A percentile compares a stretch with the other conserved stretches of the same genome.
Conservation (phyloP, 345 rosid genomes). For the Gossypium herbaceum region DNA sequence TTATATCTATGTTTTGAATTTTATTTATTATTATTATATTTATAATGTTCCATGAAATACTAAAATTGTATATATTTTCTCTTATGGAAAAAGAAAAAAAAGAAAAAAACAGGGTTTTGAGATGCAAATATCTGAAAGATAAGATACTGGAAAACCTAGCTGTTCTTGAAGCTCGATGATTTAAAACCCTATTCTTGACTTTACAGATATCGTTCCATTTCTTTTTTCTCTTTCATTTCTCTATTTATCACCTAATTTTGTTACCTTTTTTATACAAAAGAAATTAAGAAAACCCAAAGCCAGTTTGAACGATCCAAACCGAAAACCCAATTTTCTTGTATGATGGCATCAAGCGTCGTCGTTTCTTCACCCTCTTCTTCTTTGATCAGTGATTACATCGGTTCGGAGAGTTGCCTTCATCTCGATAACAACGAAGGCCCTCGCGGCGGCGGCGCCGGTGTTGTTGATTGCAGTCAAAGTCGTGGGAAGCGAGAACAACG, state of each 20-base stretch:
- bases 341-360: not conserved
- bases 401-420: slow-evolving; percentile 73
- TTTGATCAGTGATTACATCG: slow-evolving; percentile 62
- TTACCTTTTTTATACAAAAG: not conserved
- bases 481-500: not conserved
- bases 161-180: not conserved
- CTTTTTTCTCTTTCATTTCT: not conserved
- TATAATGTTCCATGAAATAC: too few species aligned
- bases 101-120: not conserved
- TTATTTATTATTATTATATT: too few species aligned
- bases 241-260: slow-evolving; percentile 7
- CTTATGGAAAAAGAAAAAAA: not conserved
- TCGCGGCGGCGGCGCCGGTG: not conserved
- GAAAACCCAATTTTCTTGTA: slow-evolving; percentile 16
- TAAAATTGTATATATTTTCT: not conserved
- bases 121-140: not conserved
- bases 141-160: not conserved
- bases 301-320: not conserved
- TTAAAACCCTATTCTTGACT: slow-evolving; percentile 22
- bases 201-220: slow-evolving; percentile 19
- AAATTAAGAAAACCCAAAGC: not conserved
- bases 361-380: not conserved
- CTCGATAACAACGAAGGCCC: slow-evolving; percentile 24
- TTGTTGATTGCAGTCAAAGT: not conserved
- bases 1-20: not conserved